Evolutionary conservation across 2,329 filamentous ascomycete species (phyloP), one percentile per base, ranked within the genome.

Genomic region (Pyrenochaeta sp.): DNA sequence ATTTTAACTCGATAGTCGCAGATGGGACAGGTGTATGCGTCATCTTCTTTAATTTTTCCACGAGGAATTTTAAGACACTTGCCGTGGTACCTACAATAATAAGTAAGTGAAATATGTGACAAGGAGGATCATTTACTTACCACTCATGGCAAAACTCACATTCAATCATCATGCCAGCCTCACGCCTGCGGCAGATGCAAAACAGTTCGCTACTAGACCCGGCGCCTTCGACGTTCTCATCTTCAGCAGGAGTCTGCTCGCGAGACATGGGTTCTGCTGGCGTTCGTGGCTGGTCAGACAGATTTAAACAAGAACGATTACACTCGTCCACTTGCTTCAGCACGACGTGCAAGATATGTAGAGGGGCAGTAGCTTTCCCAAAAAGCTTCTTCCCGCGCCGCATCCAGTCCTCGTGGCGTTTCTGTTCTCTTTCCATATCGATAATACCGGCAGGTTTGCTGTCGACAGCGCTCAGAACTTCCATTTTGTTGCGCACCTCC

Each of bases 151-250:
- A 99, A 33, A 97, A 82, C 74, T 98, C 95, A 74, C 95, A 99
- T 77, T 99, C 95, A 67, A 99, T 98, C 95, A 99, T 99, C 90
- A 98, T 96, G 45, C 95, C 95, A 32, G 94, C 92, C 76, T 99
- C 95, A 6, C 91, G 86, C 59, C 89, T 91, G 54, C 95, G 87
- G 77, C 95, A 99, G 63, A 99, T 97, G 76, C 95, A 99, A 75
- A 98, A 99, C 0, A 98, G 94, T 72, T 98, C 93, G 79, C 87
- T 71, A 81, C 76, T 81, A 40, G 79, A 80, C 32, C 74, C 75
- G 44, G 78, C 78, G 17, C 77, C 79, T 60, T 81, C 79, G 1
- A 77, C 73, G 43, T 77, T 69, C 20, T 73, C 72, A 18, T 68
- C 83, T 2, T 82, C 79, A 7, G 78, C 78, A 2, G 88, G 88